Percentiles rank a stretch among this genome's conserved stretches.
phyloP scores from a whole-genome alignment of 805 yeast species.

The Zygosaccharomyces gambellarensis region DNA sequence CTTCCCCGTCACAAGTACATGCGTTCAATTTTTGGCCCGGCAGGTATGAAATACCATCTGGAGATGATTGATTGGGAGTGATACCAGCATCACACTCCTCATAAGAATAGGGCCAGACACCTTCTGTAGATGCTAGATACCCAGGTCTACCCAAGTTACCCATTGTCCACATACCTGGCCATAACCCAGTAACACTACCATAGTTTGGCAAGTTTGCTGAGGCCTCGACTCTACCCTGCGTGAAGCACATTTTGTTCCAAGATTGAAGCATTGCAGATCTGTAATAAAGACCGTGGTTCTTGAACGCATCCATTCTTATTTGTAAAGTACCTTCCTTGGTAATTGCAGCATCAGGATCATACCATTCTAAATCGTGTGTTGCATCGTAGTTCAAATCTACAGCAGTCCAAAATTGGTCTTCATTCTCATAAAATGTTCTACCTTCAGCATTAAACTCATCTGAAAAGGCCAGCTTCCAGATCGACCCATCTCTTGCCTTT shows the following conservation, averaged over 20 bases:
- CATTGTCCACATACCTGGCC: slow-evolving; percentile 97
- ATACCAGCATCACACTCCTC: slow-evolving; percentile 89
- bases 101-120: slow-evolving; percentile 93
- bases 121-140: slow-evolving; percentile 78
- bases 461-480: slow-evolving; percentile 75
- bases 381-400: slow-evolving; percentile 81
- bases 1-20: slow-evolving; percentile 79
- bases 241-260: slow-evolving; percentile 88
- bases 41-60: slow-evolving; percentile 81
- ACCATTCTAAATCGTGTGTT: slow-evolving; percentile 90
- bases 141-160: slow-evolving; percentile 95
- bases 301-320: slow-evolving; percentile 73
- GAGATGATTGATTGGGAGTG: slow-evolving; percentile 85
- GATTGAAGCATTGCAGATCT: slow-evolving; percentile 89
- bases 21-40: slow-evolving; percentile 76
- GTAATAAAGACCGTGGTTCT: slow-evolving; percentile 73
- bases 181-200: slow-evolving; percentile 74
- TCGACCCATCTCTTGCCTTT: slow-evolving; percentile 53
- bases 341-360: slow-evolving; percentile 82
- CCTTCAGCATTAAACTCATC: slow-evolving; percentile 92
- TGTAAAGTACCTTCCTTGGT: slow-evolving; percentile 69
- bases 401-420: slow-evolving; percentile 88
- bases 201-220: slow-evolving; percentile 75
- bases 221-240: slow-evolving; percentile 75
- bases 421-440: slow-evolving; percentile 83